Conservation (phyloP, 371 early-diverging fungal genomes). For the Apophysomyces trapeziformis region DNA sequence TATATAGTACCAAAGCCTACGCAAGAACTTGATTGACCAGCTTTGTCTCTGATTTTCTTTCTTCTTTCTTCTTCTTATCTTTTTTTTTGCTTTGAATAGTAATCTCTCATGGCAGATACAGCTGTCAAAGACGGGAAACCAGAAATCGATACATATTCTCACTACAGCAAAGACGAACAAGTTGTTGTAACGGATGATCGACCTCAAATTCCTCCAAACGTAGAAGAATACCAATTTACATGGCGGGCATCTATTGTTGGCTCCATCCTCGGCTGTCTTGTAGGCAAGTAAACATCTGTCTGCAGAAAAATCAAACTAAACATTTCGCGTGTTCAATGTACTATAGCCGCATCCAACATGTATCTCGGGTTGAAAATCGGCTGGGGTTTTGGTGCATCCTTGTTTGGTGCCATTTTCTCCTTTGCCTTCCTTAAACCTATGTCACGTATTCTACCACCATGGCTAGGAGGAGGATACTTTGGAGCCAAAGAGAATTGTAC, state of each 20-base stretch:
- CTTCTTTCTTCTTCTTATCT: neutral
- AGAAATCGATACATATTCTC: neutral
- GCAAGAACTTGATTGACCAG: no score
- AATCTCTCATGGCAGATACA: neutral
- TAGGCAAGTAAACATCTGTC: constrained; percentile 22
- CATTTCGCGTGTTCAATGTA: neutral
- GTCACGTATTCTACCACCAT: constrained; percentile 40
- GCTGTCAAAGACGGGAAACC: neutral
- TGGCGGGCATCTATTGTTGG: constrained; percentile 62
- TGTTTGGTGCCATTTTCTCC: constrained; percentile 74
- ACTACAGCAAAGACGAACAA: neutral
- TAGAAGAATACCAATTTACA: constrained; percentile 32
- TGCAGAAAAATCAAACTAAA: neutral
- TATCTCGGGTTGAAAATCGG: constrained; percentile 77
- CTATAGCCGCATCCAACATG: constrained; percentile 72
- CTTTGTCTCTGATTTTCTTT: no score
- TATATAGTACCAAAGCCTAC: no score
- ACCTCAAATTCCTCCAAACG: neutral
- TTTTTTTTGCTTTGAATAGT: neutral
- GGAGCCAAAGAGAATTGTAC: constrained; percentile 72
- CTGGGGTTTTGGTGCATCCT: constrained; percentile 74
- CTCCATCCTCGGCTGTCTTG: constrained; percentile 54
- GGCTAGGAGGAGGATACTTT: constrained; percentile 65
- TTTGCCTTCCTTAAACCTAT: constrained; percentile 70
- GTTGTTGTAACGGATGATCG: neutral